Evolutionary conservation across 352 stramenopile genomes (phyloP), one percentile per base, ranked within the genome.

Genomic region (Aphanomyces stellatus): DNA sequence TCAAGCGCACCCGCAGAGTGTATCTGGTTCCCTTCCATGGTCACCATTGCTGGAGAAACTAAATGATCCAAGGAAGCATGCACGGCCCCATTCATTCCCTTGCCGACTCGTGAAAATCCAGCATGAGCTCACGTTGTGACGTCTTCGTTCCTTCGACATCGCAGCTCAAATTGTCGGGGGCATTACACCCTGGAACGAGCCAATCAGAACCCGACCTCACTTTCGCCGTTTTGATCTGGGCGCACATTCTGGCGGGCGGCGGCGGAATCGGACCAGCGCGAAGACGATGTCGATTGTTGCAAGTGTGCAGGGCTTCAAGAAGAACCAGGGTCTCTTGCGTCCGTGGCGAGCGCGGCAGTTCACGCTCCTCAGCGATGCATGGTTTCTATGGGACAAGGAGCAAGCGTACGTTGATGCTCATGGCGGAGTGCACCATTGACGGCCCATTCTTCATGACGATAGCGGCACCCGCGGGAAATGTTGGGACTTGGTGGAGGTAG

Each of bases 311-410:
- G 60, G 28, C n/a, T 67, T 42, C 60, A 67, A 67, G 60, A 67
- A 67, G 60, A 67, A 67, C 49, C 60, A 67, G 37, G 60, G 60
- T 6, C 28, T 67, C 24, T 25, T 67, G 27, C 60, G 60, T 3
- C 60, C 60, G 42, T 67, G 60, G 60, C 28, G 60, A 33, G 25
- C 48, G 40, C 60, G 60, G 2, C 60, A 67, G 46, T 46, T 67
- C 30, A 51, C 60, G 7, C 27, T 67, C 10, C 24, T 59, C 6
- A 67, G 60, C 35, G 60, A 67, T 57, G 60, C 40, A 10, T 67
- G 60, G 60, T 51, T 67, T 4, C 51, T 67, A 7, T 67, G 60
- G 60, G 60, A 67, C 60, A 67, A 67, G 60, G 48, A 49, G 31
- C 60, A 67, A 48, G 48, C 41, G 60, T 67, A 59, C 17, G 30